Base-by-base conservation (phyloP, 78 protist species). In the Guillardia theta region DNA sequence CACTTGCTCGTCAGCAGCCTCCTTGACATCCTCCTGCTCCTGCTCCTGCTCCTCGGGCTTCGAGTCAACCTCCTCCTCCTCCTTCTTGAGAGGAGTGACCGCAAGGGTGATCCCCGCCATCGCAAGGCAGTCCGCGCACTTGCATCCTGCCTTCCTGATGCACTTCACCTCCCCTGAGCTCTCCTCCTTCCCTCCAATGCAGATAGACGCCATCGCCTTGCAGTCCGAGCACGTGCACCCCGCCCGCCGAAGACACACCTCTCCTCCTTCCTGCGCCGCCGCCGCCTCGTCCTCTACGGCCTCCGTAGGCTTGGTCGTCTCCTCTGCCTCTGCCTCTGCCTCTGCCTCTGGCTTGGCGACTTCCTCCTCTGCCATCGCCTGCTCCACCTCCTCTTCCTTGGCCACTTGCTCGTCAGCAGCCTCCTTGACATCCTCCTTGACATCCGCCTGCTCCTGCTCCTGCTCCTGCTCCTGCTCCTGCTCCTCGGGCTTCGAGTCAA, bases 211-310 rank as follows among this genome's bases (percentile, higher is more conserved):
- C 83, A 70, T 70, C 83, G n/a, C 83, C 41, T 24, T 33, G 83
- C 83, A 70, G 83, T 70, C 83, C 33, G 83, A 36, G 83, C 83
- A 70, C 83, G 22, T 18, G 41, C 83, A 70, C 45, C 83, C 83
- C 15, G 83, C 83, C 5, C 83, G 33, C 83, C 83, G 33, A 43
- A 70, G n/a, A 43, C 83, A 70, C 70, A 58, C 70, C 70, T 58
- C 70, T 58, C 70, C 70, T 58, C 70, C 70, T 58, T 30, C 70
- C 6, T 3, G 39, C 21, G 27, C 6, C 70, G 2, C 70, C 70
- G 21, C 70, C 70, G 27, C 70, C 70, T 58, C 27, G 27, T 3
- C 27, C 70, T 30, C 70, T 58, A 8, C 70, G 27, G 70, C 70
- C 70, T 58, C 70, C 70, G 3, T 30, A 24, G 6, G 39, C 6